A percentile compares a stretch with the other conserved stretches of the same genome.
Conservation (phyloP, 1,284 basidiomycete species). For the Papiliotrema terrestris region DNA sequence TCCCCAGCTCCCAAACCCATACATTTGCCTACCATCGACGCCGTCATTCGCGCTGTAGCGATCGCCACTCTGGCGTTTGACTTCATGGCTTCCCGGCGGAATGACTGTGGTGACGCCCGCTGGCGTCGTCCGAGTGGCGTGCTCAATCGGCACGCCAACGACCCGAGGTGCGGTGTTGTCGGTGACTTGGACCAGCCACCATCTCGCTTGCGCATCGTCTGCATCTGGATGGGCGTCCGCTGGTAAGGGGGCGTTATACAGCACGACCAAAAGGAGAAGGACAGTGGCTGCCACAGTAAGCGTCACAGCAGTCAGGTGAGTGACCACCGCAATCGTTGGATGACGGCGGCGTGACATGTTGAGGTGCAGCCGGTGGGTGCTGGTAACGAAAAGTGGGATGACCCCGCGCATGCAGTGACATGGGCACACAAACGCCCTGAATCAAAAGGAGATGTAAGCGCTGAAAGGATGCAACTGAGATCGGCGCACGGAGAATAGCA, state of each 20-base stretch:
- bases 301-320: conserved; percentile 2
- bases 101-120: neutral
- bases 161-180: neutral
- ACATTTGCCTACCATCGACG: neutral
- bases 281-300: neutral
- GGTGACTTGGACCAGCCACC: conserved; percentile 6
- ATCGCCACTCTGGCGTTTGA: neutral
- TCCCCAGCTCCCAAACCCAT: conserved; percentile 11
- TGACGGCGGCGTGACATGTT: neutral
- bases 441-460: too few species aligned
- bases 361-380: neutral
- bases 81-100: neutral
- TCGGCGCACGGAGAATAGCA: too few species aligned
- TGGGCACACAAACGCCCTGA: too few species aligned
- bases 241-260: conserved; percentile 1
- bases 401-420: too few species aligned
- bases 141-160: neutral
- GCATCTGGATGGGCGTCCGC: neutral
- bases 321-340: neutral
- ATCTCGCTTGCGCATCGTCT: neutral
- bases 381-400: neutral
- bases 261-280: neutral
- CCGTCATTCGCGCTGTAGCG: neutral
- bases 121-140: neutral
- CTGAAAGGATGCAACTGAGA: too few species aligned